Evolutionary conservation across 768 basidiomycete species (phyloP), one percentile per base, ranked within the genome.

Genomic region (Suillus sp.): DNA sequence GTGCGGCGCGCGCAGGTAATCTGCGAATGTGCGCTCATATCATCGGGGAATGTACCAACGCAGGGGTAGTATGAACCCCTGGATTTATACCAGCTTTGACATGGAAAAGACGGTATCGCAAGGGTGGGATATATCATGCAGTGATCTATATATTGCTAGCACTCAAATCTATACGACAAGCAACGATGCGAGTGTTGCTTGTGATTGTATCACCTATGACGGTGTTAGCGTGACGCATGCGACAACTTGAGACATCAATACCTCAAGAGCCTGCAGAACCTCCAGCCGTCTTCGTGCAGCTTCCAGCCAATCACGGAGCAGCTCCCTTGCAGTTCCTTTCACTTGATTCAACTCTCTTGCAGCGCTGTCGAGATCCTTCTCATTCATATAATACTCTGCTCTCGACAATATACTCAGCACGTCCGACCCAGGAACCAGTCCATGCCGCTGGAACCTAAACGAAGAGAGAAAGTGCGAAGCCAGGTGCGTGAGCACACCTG

Each of bases 311-410:
- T 99, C 96, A 40, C 81, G 78, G 59, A 92, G 69, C 50, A 96
- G 72, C 59, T 83, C 73, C 75, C 88, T 91, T 18, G 91, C 91
- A 63, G 91, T 86, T 2, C 96, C 96, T 38, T 82, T 86, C 61
- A 99, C 78, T 75, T 94, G 91, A 74, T 98, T 99, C 34, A 98
- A 80, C 77, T 98, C 96, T 61, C 96, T 82, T 40, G 95, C 81
- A 22, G 96, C 96, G 47, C 67, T 72, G 32, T 75, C 96, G 63
- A 99, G 77, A 71, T 98, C 94, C 81, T 97, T 95, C 79, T 96
- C 93, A 64, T 89, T 89, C 72, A 99, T 76, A 74, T 92, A 85
- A 73, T 91, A 88, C 78, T 97, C 93, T 6, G 95, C 95, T 55
- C 97, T 80, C 4, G 95, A 88, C 40, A 99, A 73, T 62, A 94